phyloP scores from a whole-genome alignment of 305 asterid genomes.

The Rubia tinctorum region DNA sequence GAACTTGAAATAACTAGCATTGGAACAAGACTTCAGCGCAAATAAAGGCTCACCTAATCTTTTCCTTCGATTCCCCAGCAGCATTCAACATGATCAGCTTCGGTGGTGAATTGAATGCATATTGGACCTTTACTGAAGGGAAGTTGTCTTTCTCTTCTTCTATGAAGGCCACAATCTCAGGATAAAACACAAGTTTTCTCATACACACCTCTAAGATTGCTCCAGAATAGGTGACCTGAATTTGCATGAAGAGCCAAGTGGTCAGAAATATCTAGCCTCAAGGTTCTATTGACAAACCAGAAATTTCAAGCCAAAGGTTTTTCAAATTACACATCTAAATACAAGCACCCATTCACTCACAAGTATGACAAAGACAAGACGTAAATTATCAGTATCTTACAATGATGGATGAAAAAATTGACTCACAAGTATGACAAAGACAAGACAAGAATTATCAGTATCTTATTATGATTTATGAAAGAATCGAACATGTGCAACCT shows the following conservation, averaged over 20 bases:
- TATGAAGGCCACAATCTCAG: conserved; percentile 79
- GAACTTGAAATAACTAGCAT: not conserved
- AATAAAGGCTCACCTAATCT: conserved; percentile 54
- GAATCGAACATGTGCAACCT: not conserved
- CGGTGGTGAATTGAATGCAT: conserved; percentile 82
- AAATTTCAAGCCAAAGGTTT: not conserved
- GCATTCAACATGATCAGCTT: conserved; percentile 83
- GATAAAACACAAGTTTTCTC: conserved; percentile 93
- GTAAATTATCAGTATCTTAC: not conserved
- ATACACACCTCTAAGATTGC: conserved; percentile 88
- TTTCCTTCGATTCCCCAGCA: conserved; percentile 65
- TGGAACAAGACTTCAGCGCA: not conserved
- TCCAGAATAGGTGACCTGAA: conserved; percentile 72
- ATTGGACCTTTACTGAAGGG: conserved; percentile 66
- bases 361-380: not conserved
- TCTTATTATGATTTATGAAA: not conserved
- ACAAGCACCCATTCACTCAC: not conserved
- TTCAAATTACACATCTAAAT: not conserved
- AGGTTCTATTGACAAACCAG: too few species aligned
- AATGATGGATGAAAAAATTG: not conserved
- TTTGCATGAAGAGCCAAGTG: not conserved
- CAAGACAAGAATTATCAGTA: not conserved
- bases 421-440: not conserved
- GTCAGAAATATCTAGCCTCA: not conserved
- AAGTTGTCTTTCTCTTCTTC: conserved; percentile 90